phyloP scores from a whole-genome alignment of 176 grass and related monocot genomes.

The Oryza longistaminata region DNA sequence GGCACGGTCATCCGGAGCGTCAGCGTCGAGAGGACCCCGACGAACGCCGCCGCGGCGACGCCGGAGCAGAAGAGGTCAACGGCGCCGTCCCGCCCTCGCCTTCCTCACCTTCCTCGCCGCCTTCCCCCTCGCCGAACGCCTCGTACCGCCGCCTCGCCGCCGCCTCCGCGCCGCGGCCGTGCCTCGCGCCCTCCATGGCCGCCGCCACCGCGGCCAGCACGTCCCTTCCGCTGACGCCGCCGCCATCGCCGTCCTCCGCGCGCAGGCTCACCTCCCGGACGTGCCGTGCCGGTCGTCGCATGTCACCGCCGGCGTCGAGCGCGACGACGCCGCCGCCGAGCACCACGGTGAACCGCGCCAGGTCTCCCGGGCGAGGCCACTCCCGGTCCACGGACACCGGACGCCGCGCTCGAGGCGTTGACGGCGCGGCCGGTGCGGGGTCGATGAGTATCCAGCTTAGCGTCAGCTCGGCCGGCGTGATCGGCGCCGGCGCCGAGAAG shows the following conservation, averaged over 20 bases:
- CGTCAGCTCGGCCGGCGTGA: constrained; percentile 35
- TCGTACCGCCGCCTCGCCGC: too few species aligned
- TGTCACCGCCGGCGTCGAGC: too few species aligned
- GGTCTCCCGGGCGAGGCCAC: constrained; percentile 62
- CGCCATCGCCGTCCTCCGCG: constrained; percentile 39
- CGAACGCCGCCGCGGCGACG: too few species aligned
- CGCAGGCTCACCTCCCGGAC: constrained; percentile 60
- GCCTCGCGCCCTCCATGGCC: constrained; percentile 21
- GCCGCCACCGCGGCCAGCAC: constrained; percentile 19
- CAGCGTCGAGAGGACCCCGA: too few species aligned
- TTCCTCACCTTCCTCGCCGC: too few species aligned
- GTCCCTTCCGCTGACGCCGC: constrained; percentile 38
- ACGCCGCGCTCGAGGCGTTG: constrained; percentile 60
- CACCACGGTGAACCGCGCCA: constrained; percentile 59
- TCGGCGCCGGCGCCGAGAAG: constrained; percentile 18
- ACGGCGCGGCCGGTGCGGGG: constrained; percentile 38
- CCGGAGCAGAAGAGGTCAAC: too few species aligned
- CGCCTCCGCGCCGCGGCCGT: too few species aligned
- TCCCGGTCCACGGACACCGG: constrained; percentile 47
- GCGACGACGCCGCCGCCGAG: constrained; percentile 14
- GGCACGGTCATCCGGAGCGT: too few species aligned
- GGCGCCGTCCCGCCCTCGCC: too few species aligned
- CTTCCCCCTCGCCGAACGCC: too few species aligned
- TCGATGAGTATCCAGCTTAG: constrained; percentile 86
- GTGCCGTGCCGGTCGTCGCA: constrained; percentile 47